phyloP scores from a whole-genome alignment of 495 filamentous ascomycete genomes.

The Lasiosphaeria hispida region DNA sequence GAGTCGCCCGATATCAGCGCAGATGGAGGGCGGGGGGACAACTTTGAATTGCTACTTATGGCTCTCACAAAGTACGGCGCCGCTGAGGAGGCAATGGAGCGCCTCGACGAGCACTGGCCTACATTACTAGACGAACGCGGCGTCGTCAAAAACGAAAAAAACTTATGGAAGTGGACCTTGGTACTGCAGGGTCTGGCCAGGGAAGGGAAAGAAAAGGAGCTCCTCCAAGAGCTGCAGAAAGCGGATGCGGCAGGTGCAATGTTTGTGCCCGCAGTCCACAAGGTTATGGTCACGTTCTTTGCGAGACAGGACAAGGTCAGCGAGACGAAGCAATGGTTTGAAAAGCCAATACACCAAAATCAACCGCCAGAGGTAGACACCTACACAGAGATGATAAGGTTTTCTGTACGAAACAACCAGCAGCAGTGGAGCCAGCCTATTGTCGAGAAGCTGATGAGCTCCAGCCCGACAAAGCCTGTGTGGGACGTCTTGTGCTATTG shows the following conservation, averaged over 20 bases:
- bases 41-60: conserved; percentile 51
- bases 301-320: conserved; percentile 47
- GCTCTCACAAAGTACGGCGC: conserved; percentile 58
- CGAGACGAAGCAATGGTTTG: conserved; percentile 63
- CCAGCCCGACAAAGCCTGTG: conserved; percentile 45
- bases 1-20: conserved; percentile 32
- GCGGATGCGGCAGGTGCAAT: conserved; percentile 31
- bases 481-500: conserved; percentile 74
- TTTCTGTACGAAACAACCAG: conserved; percentile 52
- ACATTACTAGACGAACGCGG: conserved; percentile 18
- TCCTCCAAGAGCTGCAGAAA: conserved; percentile 42
- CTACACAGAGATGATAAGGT: conserved; percentile 53
- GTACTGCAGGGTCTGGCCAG: conserved; percentile 65
- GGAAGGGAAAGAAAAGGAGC: conserved; percentile 49
- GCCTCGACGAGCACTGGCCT: conserved; percentile 44
- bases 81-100: conserved; percentile 55
- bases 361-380: conserved; percentile 40
- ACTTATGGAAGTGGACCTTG: conserved; percentile 52
- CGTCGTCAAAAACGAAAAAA: conserved; percentile 22
- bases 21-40: conserved; percentile 15
- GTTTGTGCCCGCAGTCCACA: conserved; percentile 40
- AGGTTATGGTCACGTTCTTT: conserved; percentile 53
- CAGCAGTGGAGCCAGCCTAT: conserved; percentile 62
- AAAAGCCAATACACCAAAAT: conserved; percentile 49
- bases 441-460: conserved; percentile 56